Conservation (phyloP, 2,329 filamentous ascomycete genomes). For the Biscogniauxia mediterranea region DNA sequence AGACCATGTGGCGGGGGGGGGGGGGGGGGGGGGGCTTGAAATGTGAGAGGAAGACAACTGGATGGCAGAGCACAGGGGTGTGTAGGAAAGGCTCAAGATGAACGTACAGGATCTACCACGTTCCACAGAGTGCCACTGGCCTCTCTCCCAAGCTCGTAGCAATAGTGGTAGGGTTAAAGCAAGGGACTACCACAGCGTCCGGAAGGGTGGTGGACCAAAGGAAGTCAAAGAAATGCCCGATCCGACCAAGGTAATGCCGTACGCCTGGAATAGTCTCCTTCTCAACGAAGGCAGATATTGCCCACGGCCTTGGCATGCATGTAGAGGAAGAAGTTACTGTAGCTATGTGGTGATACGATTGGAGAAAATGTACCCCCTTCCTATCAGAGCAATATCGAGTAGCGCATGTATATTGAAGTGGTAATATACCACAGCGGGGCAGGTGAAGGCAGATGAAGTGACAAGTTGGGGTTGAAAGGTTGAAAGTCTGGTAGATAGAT, state of each 20-base stretch:
- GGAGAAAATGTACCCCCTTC: conserved; percentile 34
- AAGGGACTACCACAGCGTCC: conserved; percentile 31
- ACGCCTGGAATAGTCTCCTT: conserved; percentile 28
- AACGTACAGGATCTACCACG: conserved; percentile 30
- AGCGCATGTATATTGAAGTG: conserved; percentile 42
- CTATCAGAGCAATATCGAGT: conserved; percentile 41
- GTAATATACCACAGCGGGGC: conserved; percentile 41
- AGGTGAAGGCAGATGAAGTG: conserved; percentile 28
- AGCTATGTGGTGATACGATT: conserved; percentile 36
- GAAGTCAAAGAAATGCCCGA: conserved; percentile 35
- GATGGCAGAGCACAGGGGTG: conserved; percentile 34
- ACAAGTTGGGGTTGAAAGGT: conserved; percentile 26
- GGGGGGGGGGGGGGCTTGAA: too few species aligned
- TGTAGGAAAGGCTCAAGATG: conserved; percentile 31
- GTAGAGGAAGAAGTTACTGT: conserved; percentile 33
- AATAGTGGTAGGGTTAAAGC: conserved; percentile 33
- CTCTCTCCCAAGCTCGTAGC: conserved; percentile 22
- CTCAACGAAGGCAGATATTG: conserved; percentile 30
- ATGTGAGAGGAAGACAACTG: conserved; percentile 30
- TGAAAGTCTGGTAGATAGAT: conserved; percentile 26
- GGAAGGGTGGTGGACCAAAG: conserved; percentile 40
- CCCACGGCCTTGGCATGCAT: conserved; percentile 41
- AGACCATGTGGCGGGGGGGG: conserved; percentile 40
- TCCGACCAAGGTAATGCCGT: conserved; percentile 33
- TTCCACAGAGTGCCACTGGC: conserved; percentile 22